Conservation (phyloP, 257 asterid species). For the Ilex aquifolium region DNA sequence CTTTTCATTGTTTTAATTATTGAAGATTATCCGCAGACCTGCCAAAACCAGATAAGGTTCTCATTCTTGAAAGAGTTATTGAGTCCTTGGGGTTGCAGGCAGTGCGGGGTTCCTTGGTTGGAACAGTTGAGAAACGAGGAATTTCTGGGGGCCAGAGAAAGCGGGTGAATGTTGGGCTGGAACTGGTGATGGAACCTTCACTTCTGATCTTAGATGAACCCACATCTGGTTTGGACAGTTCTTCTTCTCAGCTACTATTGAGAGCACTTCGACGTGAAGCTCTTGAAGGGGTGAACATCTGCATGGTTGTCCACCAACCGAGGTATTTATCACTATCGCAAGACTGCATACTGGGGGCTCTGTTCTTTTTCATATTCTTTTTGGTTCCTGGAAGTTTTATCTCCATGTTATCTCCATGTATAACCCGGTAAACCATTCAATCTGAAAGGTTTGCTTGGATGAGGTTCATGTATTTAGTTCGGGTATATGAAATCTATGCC, state of each 20-base stretch:
- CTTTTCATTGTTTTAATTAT: conserved; percentile 20
- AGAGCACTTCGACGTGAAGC: conserved; percentile 96
- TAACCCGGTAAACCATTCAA: too few relatives aligned
- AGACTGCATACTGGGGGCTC: background rate
- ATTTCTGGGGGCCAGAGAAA: conserved; percentile 96
- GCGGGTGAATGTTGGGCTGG: conserved; percentile 94
- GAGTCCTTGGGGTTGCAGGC: conserved; percentile 79
- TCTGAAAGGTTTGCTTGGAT: too few relatives aligned
- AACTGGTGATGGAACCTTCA: conserved; percentile 96
- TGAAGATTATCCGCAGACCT: conserved; percentile 74
- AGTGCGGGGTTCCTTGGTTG: conserved; percentile 74
- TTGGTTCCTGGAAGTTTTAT: background rate
- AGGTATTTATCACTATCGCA: conserved; percentile 39
- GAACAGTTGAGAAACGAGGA: conserved; percentile 90
- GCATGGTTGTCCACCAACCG: conserved; percentile 98
- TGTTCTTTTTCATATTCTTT: background rate
- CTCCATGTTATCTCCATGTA: too few relatives aligned
- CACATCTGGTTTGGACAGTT: conserved; percentile 91
- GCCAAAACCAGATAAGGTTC: conserved; percentile 77
- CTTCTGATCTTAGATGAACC: conserved; percentile 88
- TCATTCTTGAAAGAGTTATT: conserved; percentile 79
- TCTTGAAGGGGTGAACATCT: conserved; percentile 82
- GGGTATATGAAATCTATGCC: too few relatives aligned
- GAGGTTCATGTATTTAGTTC: too few relatives aligned
- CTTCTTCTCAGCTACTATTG: conserved; percentile 90